Base-by-base conservation (phyloP, 805 yeast genomes). In the Candida tallmaniae region DNA sequence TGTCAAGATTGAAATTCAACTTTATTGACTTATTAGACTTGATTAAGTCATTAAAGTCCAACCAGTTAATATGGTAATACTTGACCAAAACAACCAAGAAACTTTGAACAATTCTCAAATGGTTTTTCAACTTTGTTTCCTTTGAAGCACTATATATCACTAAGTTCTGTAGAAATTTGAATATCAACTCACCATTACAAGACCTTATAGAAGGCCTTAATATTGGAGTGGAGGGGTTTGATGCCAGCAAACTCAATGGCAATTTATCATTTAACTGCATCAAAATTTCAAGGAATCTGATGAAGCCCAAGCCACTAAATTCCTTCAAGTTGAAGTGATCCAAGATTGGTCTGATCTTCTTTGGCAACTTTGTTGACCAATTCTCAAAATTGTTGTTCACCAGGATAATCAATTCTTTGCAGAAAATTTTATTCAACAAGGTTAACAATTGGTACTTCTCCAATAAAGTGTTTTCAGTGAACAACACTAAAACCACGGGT, bases 11-110 rank as follows among this genome's bases (percentile, higher is more conserved):
- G 33, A 62, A 56, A 42, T 66, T 66, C 36, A 66, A 48, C 40
- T 59, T 57, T 31, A 66, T 64, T 8, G 68, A 55, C 39, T 51
- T 56, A 39, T 65, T 65, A 23, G 34, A 32, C 23, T 47, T 55
- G 20, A 62, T 50, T 29, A 66, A 53, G 24, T 63, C 69, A 22
- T 45, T 47, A 29, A 43, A 51, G 36, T 53, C 50, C 42, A 58
- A 59, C 71, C 72, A 67, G 43, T 60, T 60, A 29, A 66, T 56
- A 42, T 67, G 73, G 44, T 67, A 65, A 44, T 51, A 66, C 31
- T 56, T 53, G 38, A 64, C 56, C 5, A 65, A 42, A 1, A 54
- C 51, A 35, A 62, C 42, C 38, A 57, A 42, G 26, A 62, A 60
- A 16, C 63, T 50, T 39, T 64, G 61, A 31, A 55, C 32, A 11